Base-by-base conservation (phyloP, 148 eudicot species). In the Amaranthus hypochondriacus region DNA sequence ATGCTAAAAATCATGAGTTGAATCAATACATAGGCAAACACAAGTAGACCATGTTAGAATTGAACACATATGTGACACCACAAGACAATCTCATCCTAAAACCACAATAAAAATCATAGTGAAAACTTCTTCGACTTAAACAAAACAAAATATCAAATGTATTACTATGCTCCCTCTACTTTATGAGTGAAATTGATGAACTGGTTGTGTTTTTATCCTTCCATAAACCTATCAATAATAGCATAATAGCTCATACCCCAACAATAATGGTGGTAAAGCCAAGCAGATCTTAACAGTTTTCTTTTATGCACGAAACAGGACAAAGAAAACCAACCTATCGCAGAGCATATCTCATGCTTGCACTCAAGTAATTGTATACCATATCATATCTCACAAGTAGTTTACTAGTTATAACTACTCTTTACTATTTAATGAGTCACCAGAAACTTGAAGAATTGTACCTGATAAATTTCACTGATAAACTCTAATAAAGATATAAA, bases 391-490 rank as follows among this genome's bases (percentile, higher is more conserved):
- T 48, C 7, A 66, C 15, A 47, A 69, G 5, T 56, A 48, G 42
- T 21, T 9, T 56, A 56, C 8, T 14, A n/a, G 56, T 71, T 49
- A 54, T 14, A 56, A 9, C 56, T 57, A 66, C 8, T 56, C 61
- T 46, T 43, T 43, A 54, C 5, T 6, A 5, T 21, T 48, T 21
- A 44, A 4, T 28, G 3, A 49, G 28, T 39, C n/a, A 48, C 57
- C 66, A 51, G 2, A 51, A 57, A 53, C 52, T 49, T 66, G 56
- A 59, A 42, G 11, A 15, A 58, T 54, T 83, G 64, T 64, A 92
- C 98, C 98, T 95, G 88, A 87, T 95, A 95, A 77, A 95, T 89
- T 77, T 89, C 96, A 85, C 98, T 89, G 72, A 92, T 92, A 85
- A 95, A 90, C 87, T 90, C 97, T 80, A 95, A 83, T 62, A 95